Conservation (phyloP, 345 rosid species). For the Toxicodendron radicans region DNA sequence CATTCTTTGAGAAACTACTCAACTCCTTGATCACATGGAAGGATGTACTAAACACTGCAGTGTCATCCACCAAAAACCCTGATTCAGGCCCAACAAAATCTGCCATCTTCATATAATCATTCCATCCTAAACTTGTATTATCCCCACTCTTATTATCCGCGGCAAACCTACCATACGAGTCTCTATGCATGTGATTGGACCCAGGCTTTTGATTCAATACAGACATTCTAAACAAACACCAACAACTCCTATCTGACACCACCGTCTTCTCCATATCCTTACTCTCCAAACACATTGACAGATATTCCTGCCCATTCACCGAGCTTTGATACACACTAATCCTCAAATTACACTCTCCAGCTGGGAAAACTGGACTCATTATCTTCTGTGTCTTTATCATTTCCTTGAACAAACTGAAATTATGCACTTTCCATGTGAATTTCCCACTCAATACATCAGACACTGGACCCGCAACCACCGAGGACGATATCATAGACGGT, state of each 20-base stretch:
- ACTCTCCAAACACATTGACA: conserved; percentile 98
- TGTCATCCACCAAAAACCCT: conserved; percentile 82
- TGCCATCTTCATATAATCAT: conserved; percentile 90
- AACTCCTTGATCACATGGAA: conserved; percentile 93
- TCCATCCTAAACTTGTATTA: conserved; percentile 97
- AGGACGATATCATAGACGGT: conserved; percentile 43
- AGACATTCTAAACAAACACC: conserved; percentile 99
- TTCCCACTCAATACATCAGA: conserved; percentile 91
- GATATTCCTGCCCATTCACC: conserved; percentile 73
- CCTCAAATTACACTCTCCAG: conserved; percentile 93
- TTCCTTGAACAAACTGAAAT: conserved; percentile 90
- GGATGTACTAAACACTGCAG: conserved; percentile 85
- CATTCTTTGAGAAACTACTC: conserved; percentile 70
- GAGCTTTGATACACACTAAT: conserved; percentile 92
- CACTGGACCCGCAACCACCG: conserved; percentile 58
- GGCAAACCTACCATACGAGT: conserved; percentile 90
- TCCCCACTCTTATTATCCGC: conserved; percentile 96
- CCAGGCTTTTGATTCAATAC: conserved; percentile 91
- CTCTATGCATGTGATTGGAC: conserved; percentile 85
- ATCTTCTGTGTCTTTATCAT: conserved; percentile 98
- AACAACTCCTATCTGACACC: conserved; percentile 80
- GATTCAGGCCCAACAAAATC: conserved; percentile 75
- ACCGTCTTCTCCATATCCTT: conserved; percentile 80
- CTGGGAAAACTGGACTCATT: conserved; percentile 97
- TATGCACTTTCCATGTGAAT: conserved; percentile 96